A percentile compares a stretch with the other conserved stretches of the same genome.
phyloP scores from a whole-genome alignment of 345 rosid species.

The Crucihimalaya himalaica region DNA sequence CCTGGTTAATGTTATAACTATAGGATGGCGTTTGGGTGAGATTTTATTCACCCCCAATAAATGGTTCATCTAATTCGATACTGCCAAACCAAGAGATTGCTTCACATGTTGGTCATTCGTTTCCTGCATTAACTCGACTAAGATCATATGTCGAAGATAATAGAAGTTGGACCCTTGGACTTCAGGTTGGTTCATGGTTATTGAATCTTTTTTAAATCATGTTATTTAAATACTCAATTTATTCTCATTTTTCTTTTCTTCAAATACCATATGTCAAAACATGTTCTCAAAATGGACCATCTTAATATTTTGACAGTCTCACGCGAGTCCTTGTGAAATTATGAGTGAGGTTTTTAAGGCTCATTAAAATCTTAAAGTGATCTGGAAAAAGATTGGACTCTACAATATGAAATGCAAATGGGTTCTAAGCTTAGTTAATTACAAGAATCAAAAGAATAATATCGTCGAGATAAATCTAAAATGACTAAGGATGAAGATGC shows the following conservation, averaged over 20 bases:
- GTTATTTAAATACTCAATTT: no score
- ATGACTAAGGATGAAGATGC: conserved; percentile 47
- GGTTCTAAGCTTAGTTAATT: no score
- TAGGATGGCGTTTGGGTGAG: conserved; percentile 41
- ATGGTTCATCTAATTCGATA: conserved; percentile 50
- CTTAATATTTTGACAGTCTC: conserved; percentile 51
- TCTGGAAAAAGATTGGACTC: conserved; percentile 84
- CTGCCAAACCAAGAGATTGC: conserved; percentile 47
- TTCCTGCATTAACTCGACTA: conserved; percentile 48
- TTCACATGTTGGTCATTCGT: conserved; percentile 52
- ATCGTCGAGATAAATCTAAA: conserved; percentile 55
- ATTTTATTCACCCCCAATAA: not conserved
- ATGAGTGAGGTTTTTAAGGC: conserved; percentile 74
- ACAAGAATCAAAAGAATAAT: no score
- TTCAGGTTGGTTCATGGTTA: conserved; percentile 54
- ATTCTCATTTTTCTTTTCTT: no score
- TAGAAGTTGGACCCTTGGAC: conserved; percentile 82
- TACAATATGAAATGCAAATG: conserved; percentile 87
- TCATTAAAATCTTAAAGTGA: conserved; percentile 64
- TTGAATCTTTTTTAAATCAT: not conserved
- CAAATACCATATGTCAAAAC: not conserved
- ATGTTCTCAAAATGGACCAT: not conserved
- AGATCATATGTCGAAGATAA: conserved; percentile 47
- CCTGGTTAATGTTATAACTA: not conserved
- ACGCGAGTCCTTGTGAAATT: conserved; percentile 73